Evolutionary conservation across 345 rosid species (phyloP), one percentile per base, ranked within the genome.

Genomic region (Gynandropsis gynandra): DNA sequence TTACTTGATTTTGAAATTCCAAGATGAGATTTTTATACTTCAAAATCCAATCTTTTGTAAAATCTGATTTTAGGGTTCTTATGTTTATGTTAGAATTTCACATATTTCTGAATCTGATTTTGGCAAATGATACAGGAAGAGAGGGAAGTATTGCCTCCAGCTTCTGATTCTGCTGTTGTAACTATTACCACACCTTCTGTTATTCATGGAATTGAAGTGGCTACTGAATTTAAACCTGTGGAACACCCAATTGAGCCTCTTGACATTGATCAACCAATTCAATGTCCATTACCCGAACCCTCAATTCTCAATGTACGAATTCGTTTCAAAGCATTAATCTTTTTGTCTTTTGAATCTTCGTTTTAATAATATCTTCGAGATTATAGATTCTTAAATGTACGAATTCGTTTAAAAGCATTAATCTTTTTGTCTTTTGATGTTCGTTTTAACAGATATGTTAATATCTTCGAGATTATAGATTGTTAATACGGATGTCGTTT

Each of bases 191-290:
- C 17, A 19, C 59, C 76, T 42, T 59, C 71, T 27, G 64, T 76
- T 48, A 60, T 87, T 65, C 98, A 90, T 74, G 98, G 96, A n/a
- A 80, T 90, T 63, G 83, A 79, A 66, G 72, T 82, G 52, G 89
- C 95, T 0, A 78, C 76, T 1, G 92, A 90, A 62, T 87, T 90
- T 69, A 90, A 84, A 78, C 98, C 96, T 0, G 89, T 90, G 4
- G 98, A 90, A 71, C 96, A 80, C 68, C 98, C 98, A 0, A 67
- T 64, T 0, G 98, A 87, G 79, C 98, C 98, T 54, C 58, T 74
- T n/a, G 80, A 87, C 64, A 80, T 66, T 35, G 95, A 80, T 65
- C 74, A 33, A 58, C 92, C 98, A 0, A 80, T 90, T 56, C 89
- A 82, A 32, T 90, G 98, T 68, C 98, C 95, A 3, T 50, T 76